These are phyloP conservation scores for Saussurea involucrata DNA, from an alignment of 129 eudicot species.

Conservation along the genomic window DNA sequence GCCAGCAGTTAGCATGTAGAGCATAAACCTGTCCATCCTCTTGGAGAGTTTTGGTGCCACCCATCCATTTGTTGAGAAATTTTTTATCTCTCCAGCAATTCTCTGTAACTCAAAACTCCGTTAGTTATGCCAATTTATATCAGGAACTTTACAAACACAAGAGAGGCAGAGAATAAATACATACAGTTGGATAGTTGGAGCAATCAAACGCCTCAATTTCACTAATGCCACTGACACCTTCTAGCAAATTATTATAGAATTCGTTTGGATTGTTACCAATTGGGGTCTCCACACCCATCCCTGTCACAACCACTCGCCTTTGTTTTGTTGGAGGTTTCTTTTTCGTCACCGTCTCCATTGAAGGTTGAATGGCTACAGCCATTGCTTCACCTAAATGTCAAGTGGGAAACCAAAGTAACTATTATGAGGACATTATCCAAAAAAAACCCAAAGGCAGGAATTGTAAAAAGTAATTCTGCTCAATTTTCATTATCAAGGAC, in stretches of 20 bases:
- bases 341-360: conserved; percentile 40
- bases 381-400: conserved; percentile 45
- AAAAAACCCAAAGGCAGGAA: not conserved
- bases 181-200: conserved; percentile 78
- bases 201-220: conserved; percentile 87
- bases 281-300: conserved; percentile 93
- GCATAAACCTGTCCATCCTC: conserved; percentile 92
- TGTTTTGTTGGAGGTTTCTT: conserved; percentile 63
- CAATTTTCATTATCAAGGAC: not conserved
- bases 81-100: conserved; percentile 95
- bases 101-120: conserved; percentile 44
- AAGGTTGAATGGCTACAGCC: conserved; percentile 75
- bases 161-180: not conserved
- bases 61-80: conserved; percentile 85
- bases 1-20: conserved; percentile 95
- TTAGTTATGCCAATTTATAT: conserved; percentile 16
- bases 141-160: not conserved
- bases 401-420: not conserved
- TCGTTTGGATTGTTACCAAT: conserved; percentile 67
- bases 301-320: conserved; percentile 92
- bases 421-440: not conserved
- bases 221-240: conserved; percentile 85
- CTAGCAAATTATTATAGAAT: conserved; percentile 73
- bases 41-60: conserved; percentile 88
- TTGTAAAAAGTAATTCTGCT: not conserved